Conservation (phyloP, 2,329 filamentous ascomycete genomes). For the Exophiala sp. region DNA sequence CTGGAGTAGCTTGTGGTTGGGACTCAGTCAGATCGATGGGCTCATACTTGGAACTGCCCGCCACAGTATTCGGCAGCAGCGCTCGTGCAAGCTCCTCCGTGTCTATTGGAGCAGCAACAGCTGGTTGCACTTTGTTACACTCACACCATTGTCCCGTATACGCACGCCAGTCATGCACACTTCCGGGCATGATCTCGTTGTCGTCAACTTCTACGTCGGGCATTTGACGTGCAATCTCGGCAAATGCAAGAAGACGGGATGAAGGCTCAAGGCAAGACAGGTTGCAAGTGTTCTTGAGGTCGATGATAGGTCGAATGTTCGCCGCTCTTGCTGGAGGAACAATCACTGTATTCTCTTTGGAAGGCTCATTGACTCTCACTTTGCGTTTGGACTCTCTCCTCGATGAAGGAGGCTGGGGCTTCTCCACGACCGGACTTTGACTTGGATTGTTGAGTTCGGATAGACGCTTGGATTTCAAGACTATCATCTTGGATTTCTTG, state of each 20-base stretch:
- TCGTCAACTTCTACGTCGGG: conserved; percentile 19
- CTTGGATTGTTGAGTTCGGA: not conserved
- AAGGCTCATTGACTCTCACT: not conserved
- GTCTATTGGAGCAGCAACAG: conserved; percentile 5
- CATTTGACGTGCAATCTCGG: conserved; percentile 19
- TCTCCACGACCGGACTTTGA: not conserved
- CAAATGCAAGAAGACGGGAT: conserved; percentile 20
- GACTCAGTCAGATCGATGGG: conserved; percentile 7
- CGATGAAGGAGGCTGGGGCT: not conserved
- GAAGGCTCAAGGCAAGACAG: conserved; percentile 18
- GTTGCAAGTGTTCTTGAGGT: conserved; percentile 5
- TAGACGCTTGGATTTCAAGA: conserved; percentile 11
- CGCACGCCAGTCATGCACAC: conserved; percentile 15
- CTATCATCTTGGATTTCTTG: conserved; percentile 13
- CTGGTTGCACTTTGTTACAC: conserved; percentile 6
- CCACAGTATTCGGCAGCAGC: conserved; percentile 19
- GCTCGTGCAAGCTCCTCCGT: conserved; percentile 18
- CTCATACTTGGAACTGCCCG: conserved; percentile 5
- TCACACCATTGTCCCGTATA: conserved; percentile 12
- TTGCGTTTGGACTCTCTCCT: not conserved
- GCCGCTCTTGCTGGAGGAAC: not conserved
- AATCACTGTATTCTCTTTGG: not conserved
- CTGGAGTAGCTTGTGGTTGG: not conserved
- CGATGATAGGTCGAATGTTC: not conserved
- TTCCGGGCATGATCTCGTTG: conserved; percentile 13